Evolutionary conservation across 345 rosid species (phyloP).

Genomic region (Lagerstroemia speciosa): DNA sequence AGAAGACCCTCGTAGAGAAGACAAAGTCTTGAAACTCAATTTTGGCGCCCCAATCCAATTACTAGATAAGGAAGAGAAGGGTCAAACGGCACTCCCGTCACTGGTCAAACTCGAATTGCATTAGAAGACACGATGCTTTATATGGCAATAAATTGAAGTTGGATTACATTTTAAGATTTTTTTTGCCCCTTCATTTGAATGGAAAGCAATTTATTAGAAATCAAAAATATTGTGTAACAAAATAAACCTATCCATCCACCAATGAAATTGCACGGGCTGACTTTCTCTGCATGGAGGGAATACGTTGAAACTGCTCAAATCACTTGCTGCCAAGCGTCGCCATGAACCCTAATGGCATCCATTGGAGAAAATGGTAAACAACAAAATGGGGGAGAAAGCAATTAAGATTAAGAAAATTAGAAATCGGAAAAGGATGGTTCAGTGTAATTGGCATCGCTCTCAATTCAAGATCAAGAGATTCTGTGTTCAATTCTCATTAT

Average conservation of each 20-base stretch:
- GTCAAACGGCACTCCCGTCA: background rate
- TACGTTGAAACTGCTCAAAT: background rate
- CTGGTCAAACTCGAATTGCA: background rate
- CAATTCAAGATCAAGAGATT: too few relatives aligned
- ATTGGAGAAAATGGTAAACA: background rate
- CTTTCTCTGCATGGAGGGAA: background rate
- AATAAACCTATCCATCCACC: background rate
- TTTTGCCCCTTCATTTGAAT: background rate
- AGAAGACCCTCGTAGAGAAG: too few relatives aligned
- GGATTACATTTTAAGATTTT: background rate
- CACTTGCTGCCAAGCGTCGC: background rate
- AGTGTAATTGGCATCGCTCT: background rate
- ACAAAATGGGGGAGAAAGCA: background rate
- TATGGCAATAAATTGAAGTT: background rate
- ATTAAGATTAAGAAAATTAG: too few relatives aligned
- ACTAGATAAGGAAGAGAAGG: too few relatives aligned
- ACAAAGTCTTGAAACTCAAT: conserved; percentile 10
- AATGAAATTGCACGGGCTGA: background rate
- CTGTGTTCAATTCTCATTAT: too few relatives aligned
- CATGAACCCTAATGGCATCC: background rate
- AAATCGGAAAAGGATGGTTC: background rate
- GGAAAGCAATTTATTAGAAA: background rate
- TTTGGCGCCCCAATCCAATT: too few relatives aligned
- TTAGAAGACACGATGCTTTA: background rate
- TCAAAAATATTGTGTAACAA: background rate